Percentiles rank a stretch among this genome's conserved stretches.
Evolutionary conservation across 192 early-diverging fungal species (phyloP).

Genomic region (Coemansia sp.): DNA sequence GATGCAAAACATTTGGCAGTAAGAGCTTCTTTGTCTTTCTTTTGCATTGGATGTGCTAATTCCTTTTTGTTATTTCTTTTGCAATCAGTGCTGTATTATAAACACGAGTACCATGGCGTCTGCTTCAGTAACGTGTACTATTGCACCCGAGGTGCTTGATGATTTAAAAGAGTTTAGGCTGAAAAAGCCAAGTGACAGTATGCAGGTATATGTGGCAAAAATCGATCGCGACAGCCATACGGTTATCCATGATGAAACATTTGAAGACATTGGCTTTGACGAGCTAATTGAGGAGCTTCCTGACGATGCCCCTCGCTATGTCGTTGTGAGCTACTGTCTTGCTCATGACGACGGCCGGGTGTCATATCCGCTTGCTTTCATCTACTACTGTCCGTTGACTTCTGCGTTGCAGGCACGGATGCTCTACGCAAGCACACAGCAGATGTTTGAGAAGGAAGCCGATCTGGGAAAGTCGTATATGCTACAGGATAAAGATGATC

Average conservation of each 20-base stretch:
- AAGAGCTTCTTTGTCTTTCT: too few species aligned
- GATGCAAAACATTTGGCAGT: too few species aligned
- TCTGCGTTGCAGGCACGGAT: conserved; percentile 18
- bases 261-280: conserved; percentile 54
- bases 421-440: conserved; percentile 65
- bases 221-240: conserved; percentile 55
- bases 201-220: conserved; percentile 46
- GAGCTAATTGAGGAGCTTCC: conserved; percentile 65
- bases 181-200: conserved; percentile 11
- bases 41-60: too few species aligned
- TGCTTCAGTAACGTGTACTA: conserved; percentile 32
- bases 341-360: conserved; percentile 60
- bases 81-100: not conserved
- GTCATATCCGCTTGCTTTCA: conserved; percentile 73
- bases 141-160: conserved; percentile 12
- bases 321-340: conserved; percentile 28
- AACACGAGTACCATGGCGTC: not conserved
- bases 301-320: conserved; percentile 65
- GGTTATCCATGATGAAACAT: conserved; percentile 43
- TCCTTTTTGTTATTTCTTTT: not conserved
- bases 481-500: conserved; percentile 64
- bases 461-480: conserved; percentile 72
- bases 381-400: conserved; percentile 67
- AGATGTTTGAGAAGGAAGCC: conserved; percentile 59
- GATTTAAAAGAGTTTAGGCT: conserved; percentile 35